Conservation (phyloP, 306 rosid genomes). For the Prunus davidiana region DNA sequence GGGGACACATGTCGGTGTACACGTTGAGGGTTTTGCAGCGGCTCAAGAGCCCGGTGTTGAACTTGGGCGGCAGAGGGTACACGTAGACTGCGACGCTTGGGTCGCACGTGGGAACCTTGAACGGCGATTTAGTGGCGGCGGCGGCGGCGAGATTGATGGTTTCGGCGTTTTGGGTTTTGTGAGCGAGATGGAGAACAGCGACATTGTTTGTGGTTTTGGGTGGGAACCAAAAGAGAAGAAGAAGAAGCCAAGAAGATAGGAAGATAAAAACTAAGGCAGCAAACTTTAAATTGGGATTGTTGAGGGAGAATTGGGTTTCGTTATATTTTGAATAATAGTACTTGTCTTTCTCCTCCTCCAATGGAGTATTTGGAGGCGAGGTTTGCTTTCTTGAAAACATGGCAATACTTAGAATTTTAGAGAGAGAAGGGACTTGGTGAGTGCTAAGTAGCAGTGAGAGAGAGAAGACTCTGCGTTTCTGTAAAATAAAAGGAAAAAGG, state of each 20-base stretch:
- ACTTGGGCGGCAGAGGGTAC: conserved; percentile 57
- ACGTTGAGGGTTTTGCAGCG: conserved; percentile 55
- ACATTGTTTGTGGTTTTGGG: conserved; percentile 9
- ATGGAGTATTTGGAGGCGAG: conserved; percentile 25
- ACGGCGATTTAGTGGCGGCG: not conserved
- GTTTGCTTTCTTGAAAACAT: conserved; percentile 57
- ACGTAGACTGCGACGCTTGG: conserved; percentile 41
- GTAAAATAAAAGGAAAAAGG: not conserved
- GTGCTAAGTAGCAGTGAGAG: not conserved
- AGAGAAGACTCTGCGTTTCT: not conserved
- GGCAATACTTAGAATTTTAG: not conserved
- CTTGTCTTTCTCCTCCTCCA: conserved; percentile 6
- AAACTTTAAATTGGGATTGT: conserved; percentile 16
- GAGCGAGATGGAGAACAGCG: not conserved
- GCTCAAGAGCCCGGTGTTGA: conserved; percentile 53
- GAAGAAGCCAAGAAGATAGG: conserved; percentile 39
- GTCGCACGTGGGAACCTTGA: conserved; percentile 29
- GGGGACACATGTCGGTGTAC: conserved; percentile 93
- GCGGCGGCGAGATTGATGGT: not conserved
- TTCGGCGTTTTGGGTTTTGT: not conserved
- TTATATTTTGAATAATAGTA: not conserved
- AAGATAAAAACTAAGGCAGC: conserved; percentile 37
- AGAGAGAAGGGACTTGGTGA: not conserved
- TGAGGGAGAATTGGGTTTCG: not conserved
- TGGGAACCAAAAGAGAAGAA: conserved; percentile 36